Conservation (phyloP, 2,329 filamentous ascomycete genomes). For the Thelonectria rubi region DNA sequence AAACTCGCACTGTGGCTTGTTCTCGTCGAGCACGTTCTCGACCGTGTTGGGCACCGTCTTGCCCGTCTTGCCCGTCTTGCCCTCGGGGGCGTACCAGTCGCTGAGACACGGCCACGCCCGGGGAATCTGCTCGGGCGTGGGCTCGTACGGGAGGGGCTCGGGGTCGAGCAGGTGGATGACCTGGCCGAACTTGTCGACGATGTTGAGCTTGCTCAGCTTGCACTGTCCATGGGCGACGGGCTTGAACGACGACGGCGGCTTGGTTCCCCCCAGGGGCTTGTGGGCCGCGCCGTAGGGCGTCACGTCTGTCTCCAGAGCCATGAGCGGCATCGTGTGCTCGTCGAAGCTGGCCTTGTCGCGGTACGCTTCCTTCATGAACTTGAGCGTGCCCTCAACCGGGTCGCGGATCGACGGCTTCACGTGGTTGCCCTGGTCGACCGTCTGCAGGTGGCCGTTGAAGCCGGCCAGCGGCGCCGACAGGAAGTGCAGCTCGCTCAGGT, state of each 20-base stretch:
- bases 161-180: slow-evolving; percentile 46
- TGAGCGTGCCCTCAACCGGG: slow-evolving; percentile 36
- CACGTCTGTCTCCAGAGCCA: slow-evolving; percentile 39
- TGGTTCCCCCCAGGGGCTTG: slow-evolving; percentile 33
- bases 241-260: slow-evolving; percentile 50
- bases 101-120: slow-evolving; percentile 47
- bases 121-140: slow-evolving; percentile 15
- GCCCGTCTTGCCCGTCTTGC: no score
- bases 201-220: slow-evolving; percentile 55
- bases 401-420: slow-evolving; percentile 48
- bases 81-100: no score
- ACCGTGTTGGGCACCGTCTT: no score
- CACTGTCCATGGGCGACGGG: slow-evolving; percentile 59
- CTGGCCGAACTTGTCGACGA: slow-evolving; percentile 61
- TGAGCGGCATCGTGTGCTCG: no score
- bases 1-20: no score
- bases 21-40: no score
- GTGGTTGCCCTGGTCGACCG: slow-evolving; percentile 48
- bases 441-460: slow-evolving; percentile 46
- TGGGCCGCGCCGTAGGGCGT: slow-evolving; percentile 49
- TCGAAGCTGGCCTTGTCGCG: no score
- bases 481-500: slow-evolving; percentile 22
- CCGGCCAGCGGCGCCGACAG: slow-evolving; percentile 47
- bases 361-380: no score
- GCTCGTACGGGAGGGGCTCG: slow-evolving; percentile 24